Percentiles rank a stretch among this genome's conserved stretches.
Conservation (phyloP, 2,329 filamentous ascomycete species). For the Fusarium nygamai region DNA sequence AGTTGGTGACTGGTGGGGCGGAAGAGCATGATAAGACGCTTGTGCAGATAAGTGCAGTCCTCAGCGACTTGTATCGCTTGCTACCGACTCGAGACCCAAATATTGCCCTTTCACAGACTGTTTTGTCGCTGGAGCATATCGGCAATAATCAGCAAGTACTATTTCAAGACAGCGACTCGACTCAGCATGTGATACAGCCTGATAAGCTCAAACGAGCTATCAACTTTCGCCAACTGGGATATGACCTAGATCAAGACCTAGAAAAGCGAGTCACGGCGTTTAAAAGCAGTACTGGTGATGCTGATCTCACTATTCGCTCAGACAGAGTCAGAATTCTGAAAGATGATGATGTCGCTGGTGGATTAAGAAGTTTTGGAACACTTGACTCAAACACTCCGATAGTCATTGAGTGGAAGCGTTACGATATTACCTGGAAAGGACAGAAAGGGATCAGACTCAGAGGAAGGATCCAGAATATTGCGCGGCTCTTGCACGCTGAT, state of each 20-base stretch:
- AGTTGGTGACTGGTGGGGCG: background rate
- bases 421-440: background rate
- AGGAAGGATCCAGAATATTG: slow-evolving; percentile 3
- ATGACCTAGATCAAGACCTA: background rate
- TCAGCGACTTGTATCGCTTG: background rate
- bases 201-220: background rate
- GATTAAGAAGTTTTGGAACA: background rate
- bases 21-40: background rate
- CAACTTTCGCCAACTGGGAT: background rate
- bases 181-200: background rate
- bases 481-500: background rate
- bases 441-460: background rate
- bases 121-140: background rate
- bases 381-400: background rate
- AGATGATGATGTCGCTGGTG: background rate
- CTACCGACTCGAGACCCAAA: slow-evolving; percentile 1
- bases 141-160: background rate
- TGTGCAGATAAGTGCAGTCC: background rate
- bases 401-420: background rate
- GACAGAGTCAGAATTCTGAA: background rate
- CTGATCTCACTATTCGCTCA: background rate
- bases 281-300: background rate
- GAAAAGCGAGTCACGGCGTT: background rate
- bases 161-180: background rate
- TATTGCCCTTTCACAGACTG: background rate